phyloP scores from a whole-genome alignment of 352 stramenopile genomes.

The Phytophthora pinifolia region DNA sequence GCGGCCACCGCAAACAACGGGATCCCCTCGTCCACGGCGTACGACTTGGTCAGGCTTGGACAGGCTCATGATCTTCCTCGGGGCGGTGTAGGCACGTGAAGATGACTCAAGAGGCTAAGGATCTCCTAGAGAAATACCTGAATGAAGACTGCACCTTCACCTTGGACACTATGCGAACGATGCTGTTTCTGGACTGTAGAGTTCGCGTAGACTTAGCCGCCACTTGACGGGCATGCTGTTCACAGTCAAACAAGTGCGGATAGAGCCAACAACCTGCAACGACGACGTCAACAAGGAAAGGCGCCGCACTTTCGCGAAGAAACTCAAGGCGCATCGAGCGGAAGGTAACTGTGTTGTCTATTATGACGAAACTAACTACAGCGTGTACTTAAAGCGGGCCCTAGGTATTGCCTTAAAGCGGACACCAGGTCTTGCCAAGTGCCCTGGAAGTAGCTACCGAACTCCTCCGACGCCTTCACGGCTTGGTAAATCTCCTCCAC shows the following conservation, averaged over 20 bases:
- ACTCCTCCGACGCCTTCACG: neutral
- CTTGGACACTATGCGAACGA: neutral
- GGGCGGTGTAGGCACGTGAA: neutral
- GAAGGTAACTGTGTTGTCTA: slow-evolving; percentile 8
- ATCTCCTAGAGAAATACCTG: neutral
- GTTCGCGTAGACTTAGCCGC: neutral
- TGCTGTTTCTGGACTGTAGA: neutral
- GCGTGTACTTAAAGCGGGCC: slow-evolving; percentile 5
- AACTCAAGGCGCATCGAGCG: neutral
- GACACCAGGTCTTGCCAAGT: neutral
- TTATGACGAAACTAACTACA: slow-evolving; percentile 6
- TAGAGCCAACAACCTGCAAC: slow-evolving; percentile 7
- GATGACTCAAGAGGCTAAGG: neutral
- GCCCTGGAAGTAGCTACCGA: neutral
- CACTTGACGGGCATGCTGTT: neutral
- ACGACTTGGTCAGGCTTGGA: neutral
- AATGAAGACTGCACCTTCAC: slow-evolving; percentile 4
- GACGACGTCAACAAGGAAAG: neutral
- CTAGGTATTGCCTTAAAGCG: too few species aligned
- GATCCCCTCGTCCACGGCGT: neutral
- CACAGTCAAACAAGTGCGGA: neutral
- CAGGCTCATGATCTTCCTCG: neutral
- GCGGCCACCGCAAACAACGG: neutral
- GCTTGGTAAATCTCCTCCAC: neutral
- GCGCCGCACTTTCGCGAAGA: neutral